These are phyloP conservation scores for Schwanniomyces vanrijiae DNA, from an alignment of 805 yeast species.

Conservation along the genomic window DNA sequence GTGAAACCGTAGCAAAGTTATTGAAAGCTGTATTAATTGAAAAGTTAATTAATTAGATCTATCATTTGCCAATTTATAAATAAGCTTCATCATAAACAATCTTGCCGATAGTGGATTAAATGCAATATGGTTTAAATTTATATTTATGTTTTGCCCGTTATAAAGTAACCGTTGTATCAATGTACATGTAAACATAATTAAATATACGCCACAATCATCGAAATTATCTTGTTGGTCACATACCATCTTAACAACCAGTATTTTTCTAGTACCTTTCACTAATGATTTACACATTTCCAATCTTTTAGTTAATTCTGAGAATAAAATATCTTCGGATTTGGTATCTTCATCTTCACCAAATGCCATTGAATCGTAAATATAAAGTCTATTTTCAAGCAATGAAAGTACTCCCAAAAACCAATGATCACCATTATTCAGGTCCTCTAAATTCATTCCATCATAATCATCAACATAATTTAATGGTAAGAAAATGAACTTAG, in stretches of 20 bases:
- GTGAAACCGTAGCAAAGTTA: conserved; percentile 28
- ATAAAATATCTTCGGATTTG: conserved; percentile 26
- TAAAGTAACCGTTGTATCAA: conserved; percentile 26
- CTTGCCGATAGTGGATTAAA: conserved; percentile 52
- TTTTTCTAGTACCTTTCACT: conserved; percentile 20
- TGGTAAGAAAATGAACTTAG: conserved; percentile 61
- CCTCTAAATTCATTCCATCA: conserved; percentile 35
- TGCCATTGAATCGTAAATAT: conserved; percentile 61
- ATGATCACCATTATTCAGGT: conserved; percentile 69
- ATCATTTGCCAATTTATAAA: conserved; percentile 10
- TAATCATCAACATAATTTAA: conserved; percentile 62
- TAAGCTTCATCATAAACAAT: conserved; percentile 33
- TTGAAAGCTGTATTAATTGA: conserved; percentile 25
- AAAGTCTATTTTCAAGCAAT: conserved; percentile 46
- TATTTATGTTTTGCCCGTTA: conserved; percentile 23
- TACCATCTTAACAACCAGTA: conserved; percentile 27
- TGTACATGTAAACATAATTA: conserved; percentile 40
- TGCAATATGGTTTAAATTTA: conserved; percentile 39
- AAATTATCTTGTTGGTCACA: conserved; percentile 66
- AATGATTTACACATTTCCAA: conserved; percentile 20
- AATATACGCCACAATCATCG: conserved; percentile 62
- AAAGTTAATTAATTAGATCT: conserved; percentile 16
- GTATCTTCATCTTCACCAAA: conserved; percentile 34
- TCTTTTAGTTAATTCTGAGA: conserved; percentile 21
- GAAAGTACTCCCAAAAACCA: conserved; percentile 68